Evolutionary conservation across 1,284 basidiomycete genomes (phyloP).

Genomic region (Moesziomyces aphidis): DNA sequence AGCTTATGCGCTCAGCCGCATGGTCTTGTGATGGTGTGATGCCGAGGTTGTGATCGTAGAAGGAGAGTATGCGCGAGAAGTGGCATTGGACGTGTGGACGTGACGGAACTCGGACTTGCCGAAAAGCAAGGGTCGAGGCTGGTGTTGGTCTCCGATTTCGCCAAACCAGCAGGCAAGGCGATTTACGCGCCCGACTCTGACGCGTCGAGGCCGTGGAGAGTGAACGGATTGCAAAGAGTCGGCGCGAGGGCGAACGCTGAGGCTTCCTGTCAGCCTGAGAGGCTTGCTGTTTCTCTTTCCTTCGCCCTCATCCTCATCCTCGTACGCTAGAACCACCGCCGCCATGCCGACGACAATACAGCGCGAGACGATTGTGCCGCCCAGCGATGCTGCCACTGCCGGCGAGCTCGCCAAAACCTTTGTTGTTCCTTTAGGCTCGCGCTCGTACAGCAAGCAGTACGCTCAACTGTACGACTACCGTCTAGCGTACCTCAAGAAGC

Average conservation of each 20-base stretch:
- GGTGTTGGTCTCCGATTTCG: conserved; percentile 31
- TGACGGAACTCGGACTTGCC: conserved; percentile 13
- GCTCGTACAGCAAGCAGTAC: conserved; percentile 61
- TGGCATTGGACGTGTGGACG: conserved; percentile 2
- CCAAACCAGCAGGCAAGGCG: not conserved
- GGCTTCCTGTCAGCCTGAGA: too few species aligned
- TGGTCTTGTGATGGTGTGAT: not conserved
- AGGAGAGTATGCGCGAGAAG: too few species aligned
- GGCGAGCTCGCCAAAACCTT: conserved; percentile 48
- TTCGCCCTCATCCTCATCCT: not conserved
- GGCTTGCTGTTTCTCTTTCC: conserved; percentile 1
- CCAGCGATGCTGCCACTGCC: not conserved
- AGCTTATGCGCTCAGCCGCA: not conserved
- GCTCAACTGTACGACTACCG: conserved; percentile 66
- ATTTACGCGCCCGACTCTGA: conserved; percentile 31
- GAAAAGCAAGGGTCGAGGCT: conserved; percentile 2
- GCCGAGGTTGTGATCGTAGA: not conserved
- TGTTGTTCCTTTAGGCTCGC: conserved; percentile 52
- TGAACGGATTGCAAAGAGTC: not conserved
- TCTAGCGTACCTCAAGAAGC: conserved; percentile 61
- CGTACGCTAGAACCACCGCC: not conserved
- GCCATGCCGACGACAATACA: conserved; percentile 31
- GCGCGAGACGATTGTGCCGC: conserved; percentile 5
- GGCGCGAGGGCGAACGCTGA: too few species aligned
- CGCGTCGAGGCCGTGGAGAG: conserved; percentile 13